Base-by-base conservation (phyloP, 306 rosid species). In the Cicer pinnatifidum region DNA sequence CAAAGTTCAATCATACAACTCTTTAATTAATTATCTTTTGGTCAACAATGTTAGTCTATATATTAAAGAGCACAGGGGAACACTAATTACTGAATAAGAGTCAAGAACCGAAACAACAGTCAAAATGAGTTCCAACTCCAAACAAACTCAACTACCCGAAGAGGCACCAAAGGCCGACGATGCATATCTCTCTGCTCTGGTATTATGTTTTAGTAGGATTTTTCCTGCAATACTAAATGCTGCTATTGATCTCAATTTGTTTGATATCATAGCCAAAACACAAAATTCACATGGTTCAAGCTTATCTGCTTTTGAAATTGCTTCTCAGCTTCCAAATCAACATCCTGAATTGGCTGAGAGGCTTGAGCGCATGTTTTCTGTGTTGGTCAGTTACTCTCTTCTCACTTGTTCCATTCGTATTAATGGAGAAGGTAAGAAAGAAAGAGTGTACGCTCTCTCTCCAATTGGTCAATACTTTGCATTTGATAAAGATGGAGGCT, bases 251-350 rank as follows among this genome's bases (percentile, higher is more conserved):
- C 70, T 77, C 17, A 69, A 77, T n/a, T 47, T 77, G 20, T 77
- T 77, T 77, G 75, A 69, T 2, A 77, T 77, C 71, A 77, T 77
- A 35, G 60, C 75, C 3, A 76, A 77, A 53, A n/a, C n/a, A 65
- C 17, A 75, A 13, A 58, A 1, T 1, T 46, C 70, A 23, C 1
- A 8, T n/a, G 8, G 7, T 75, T 63, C 79, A 8, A 5, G 11
- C 9, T 17, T 75, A 0, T 75, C 79, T 13, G 81, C 81, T 1
- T 57, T 45, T 45, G 70, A 77, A 28, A 69, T 77, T 46, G 81
- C 81, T 43, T 76, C 75, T 33, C 4, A 43, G 33, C 40, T 76
- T 67, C 81, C 75, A 35, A 57, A 56, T 43, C 43, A 44, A 67
- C 69, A 76, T 12, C 17, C 69, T 0, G 17, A 68, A 47, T 68